Conservation (phyloP, 2,329 filamentous ascomycete species). For the Cladosporium sp. region DNA sequence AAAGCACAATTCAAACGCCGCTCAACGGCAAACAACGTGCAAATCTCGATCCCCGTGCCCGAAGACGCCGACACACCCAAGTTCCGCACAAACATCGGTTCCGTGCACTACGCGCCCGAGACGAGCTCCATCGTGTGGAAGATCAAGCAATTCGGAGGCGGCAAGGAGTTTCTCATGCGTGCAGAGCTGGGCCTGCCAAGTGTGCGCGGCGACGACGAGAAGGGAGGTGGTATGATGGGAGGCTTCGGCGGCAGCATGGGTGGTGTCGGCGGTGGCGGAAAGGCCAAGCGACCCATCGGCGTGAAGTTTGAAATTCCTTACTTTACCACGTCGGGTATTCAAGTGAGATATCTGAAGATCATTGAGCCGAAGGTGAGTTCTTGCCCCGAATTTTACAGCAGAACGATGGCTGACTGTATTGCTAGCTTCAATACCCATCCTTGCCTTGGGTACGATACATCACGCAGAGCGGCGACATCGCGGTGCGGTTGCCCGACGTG, state of each 20-base stretch:
- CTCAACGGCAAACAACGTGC: constrained; percentile 97
- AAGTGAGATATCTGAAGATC: constrained; percentile 97
- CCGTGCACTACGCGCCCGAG: constrained; percentile 95
- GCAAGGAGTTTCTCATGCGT: constrained; percentile 97
- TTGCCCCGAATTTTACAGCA: neutral
- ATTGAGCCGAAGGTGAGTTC: constrained; percentile 88
- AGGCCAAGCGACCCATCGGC: constrained; percentile 93
- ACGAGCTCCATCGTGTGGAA: constrained; percentile 99
- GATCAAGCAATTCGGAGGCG: constrained; percentile 99
- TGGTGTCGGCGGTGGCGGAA: constrained; percentile 82
- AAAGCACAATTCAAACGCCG: constrained; percentile 97
- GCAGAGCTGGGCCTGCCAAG: constrained; percentile 92
- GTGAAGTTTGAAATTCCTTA: constrained; percentile 99
- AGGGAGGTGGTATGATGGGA: constrained; percentile 94
- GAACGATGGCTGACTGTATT: constrained; percentile 5
- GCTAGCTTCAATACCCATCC: constrained; percentile 97
- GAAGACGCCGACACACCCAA: constrained; percentile 95
- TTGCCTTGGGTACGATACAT: constrained; percentile 98
- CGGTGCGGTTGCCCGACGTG: constrained; percentile 87
- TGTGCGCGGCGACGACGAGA: constrained; percentile 91
- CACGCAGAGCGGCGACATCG: constrained; percentile 95
- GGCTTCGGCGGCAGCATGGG: constrained; percentile 97
- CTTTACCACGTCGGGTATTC: constrained; percentile 98
- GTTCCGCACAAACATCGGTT: constrained; percentile 96
- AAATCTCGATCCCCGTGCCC: constrained; percentile 94